These are phyloP conservation scores for Phialophora expanda DNA, from an alignment of 2,329 filamentous ascomycete genomes.

Conservation along the genomic window DNA sequence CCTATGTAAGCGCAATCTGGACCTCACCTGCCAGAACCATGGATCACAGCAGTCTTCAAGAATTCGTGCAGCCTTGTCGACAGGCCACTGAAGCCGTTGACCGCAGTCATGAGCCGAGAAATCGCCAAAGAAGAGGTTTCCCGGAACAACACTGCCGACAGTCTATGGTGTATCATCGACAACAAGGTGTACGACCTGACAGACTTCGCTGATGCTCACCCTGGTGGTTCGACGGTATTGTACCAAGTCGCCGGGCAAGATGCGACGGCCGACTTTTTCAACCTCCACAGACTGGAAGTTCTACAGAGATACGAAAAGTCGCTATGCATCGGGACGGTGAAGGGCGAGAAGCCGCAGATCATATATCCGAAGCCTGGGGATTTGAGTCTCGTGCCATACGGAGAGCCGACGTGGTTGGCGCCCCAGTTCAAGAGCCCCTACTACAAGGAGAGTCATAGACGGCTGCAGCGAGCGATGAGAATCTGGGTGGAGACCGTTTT, in stretches of 20 bases:
- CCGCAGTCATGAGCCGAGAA: conserved; percentile 43
- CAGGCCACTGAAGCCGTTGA: not conserved
- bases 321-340: conserved; percentile 75
- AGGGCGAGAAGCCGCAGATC: conserved; percentile 76
- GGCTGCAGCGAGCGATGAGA: conserved; percentile 34
- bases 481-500: conserved; percentile 32
- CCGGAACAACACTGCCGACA: conserved; percentile 78
- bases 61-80: conserved; percentile 5
- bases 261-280: conserved; percentile 68
- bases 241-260: conserved; percentile 89
- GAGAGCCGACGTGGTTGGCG: conserved; percentile 80
- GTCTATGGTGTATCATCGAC: conserved; percentile 83
- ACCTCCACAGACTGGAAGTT: conserved; percentile 88
- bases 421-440: conserved; percentile 68
- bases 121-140: conserved; percentile 71
- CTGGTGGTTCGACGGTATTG: conserved; percentile 84
- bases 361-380: conserved; percentile 71
- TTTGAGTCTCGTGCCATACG: conserved; percentile 78
- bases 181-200: conserved; percentile 79
- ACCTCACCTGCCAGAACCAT: not conserved
- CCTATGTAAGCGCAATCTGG: conserved; percentile 6
- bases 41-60: not conserved
- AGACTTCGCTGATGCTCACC: conserved; percentile 83
- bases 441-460: conserved; percentile 36
- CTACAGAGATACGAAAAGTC: conserved; percentile 70